Evolutionary conservation across 2,329 filamentous ascomycete species (phyloP), one percentile per base, ranked within the genome.

Genomic region (Colletotrichum sublineola): DNA sequence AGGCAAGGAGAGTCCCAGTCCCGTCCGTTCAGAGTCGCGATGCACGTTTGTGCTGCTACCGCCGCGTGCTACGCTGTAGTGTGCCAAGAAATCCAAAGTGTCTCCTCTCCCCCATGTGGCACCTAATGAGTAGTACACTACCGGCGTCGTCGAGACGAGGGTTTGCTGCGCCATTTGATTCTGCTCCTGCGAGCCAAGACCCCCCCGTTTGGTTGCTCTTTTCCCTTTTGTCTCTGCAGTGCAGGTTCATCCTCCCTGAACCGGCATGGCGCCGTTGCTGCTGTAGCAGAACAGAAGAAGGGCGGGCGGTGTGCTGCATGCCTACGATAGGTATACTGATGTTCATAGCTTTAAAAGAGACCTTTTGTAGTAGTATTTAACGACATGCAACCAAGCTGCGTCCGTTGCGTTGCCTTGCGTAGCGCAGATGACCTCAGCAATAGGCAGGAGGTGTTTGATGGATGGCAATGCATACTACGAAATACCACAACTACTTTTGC

Each of bases 91-190:
- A 38, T 38, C 15, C 42, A 46, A 36, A 40, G 46, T 38, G 50
- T 33, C 33, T n/a, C 58, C 33, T 33, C 58, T 46, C 24, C 24
- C 24, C 24, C 33, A 11, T 55, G 60, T 65, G 69, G 60, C 55
- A 64, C 66, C 60, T 61, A 24, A 24, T 24, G 1, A 24, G 24
- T 24, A 24, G 24, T 24, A 20, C 42, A 44, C 42, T 14, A 44
- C 66, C 66, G 66, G 69, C 69, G 66, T 69, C 66, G 69, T 72
- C 48, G 69, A 61, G 60, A 50, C 69, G 69, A 69, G 66, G 66
- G 66, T 60, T 42, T 65, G 60, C 66, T 55, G 69, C 69, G 69
- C 60, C 40, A 55, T 18, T 53, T 46, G 58, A 46, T 58, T 68
- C 69, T 71, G 24, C 68, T 58, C 44, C 58, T 69, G 66, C 53